phyloP scores from a whole-genome alignment of 2,329 filamentous ascomycete genomes.

The Ceratocystis colombiana region DNA sequence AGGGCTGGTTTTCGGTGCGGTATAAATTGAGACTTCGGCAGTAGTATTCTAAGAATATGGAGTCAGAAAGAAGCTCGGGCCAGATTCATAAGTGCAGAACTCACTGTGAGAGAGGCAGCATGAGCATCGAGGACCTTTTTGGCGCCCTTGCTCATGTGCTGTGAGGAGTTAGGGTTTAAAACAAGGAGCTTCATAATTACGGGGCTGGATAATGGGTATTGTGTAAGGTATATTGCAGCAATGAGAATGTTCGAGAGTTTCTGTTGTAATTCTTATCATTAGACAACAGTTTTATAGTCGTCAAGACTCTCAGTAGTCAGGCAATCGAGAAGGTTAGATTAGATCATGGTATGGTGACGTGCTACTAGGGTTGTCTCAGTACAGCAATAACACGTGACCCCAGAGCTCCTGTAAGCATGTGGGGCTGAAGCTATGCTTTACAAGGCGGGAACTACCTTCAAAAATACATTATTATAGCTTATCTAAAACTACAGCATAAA shows the following conservation, averaged over 20 bases:
- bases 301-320: slow-evolving; percentile 16
- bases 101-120: neutral
- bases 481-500: neutral
- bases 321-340: no score
- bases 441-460: neutral
- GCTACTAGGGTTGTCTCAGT: no score
- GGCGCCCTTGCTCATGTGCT: slow-evolving; percentile 60
- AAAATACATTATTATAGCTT: neutral
- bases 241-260: neutral
- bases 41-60: neutral
- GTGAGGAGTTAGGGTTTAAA: slow-evolving; percentile 70
- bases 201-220: neutral
- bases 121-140: slow-evolving; percentile 32
- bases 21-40: neutral
- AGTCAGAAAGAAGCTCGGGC: slow-evolving; percentile 8
- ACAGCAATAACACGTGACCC: no score
- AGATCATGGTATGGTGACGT: no score
- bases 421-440: neutral
- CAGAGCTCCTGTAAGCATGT: neutral
- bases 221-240: neutral
- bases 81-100: neutral
- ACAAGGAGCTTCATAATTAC: slow-evolving; percentile 46
- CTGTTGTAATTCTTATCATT: neutral
- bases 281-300: neutral
- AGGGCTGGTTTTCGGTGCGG: slow-evolving; percentile 34